Base-by-base conservation (phyloP, 2,329 filamentous ascomycete species). In the Aspergillus fijiensis region DNA sequence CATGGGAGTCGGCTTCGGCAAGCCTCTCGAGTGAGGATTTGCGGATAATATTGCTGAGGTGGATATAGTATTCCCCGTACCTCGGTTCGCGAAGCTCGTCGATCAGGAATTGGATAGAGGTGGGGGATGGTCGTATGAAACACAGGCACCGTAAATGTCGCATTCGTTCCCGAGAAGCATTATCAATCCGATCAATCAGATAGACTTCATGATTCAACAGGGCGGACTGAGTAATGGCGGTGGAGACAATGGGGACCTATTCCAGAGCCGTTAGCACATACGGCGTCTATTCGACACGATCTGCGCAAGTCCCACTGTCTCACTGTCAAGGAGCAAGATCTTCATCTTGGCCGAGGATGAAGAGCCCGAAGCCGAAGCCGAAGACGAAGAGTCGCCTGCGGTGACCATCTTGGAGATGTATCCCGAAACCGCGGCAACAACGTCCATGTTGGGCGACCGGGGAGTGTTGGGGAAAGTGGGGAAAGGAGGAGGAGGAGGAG, bases 351-450 rank as follows among this genome's bases (percentile, higher is more conserved):
- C 88, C 54, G 88, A 83, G 49, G 86, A 83, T 54, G 87, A 84
- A 62, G 74, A 70, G 60, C 86, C 85, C 49, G 83, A 79, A 53
- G 86, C 82, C 72, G 77, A 23, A 23, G 23, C 23, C 23, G 23
- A 73, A 21, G 64, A 58, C 23, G 23, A 73, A 21, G 64, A 60
- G 79, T 96, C 92, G 72, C 91, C 91, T 66, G 87, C 87, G 66
- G 91, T 89, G 76, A 98, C 88, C 87, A 99, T 96, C 85, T 93
- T 96, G 76, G 89, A 89, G 83, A 99, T 89, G 82, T 99, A 99
- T 79, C 92, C 90, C 70, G 93, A 89, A 73, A 97, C 89, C 67
- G 93, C 91, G 75, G 96, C 90, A 64, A 96, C 90, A 71, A 98
- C 88, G 74, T 99, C 95, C 95, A 99, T 99, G 69, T 66, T 81